Conservation (phyloP, 257 asterid genomes). For the Rhazya stricta region DNA sequence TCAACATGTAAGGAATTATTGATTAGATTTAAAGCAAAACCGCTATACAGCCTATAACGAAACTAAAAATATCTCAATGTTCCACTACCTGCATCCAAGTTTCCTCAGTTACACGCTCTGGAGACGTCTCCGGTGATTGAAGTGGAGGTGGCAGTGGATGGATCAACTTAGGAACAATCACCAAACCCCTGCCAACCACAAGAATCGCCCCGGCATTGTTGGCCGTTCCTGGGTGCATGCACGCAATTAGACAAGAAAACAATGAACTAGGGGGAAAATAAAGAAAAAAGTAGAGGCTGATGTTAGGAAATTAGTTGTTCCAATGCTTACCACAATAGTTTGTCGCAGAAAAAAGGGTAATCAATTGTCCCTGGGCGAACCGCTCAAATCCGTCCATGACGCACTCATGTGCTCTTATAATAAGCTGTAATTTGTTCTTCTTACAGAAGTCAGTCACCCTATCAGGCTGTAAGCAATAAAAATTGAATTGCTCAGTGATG, state of each 20-base stretch:
- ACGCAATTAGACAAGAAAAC: conserved; percentile 19
- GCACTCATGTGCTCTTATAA: conserved; percentile 97
- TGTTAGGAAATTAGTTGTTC: neutral
- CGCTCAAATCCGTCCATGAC: conserved; percentile 99
- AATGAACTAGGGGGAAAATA: neutral
- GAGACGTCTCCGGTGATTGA: conserved; percentile 93
- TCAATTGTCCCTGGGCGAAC: conserved; percentile 96
- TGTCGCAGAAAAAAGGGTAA: conserved; percentile 97
- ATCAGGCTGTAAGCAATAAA: conserved; percentile 73
- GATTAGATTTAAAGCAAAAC: neutral
- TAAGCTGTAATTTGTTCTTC: conserved; percentile 82
- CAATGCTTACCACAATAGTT: conserved; percentile 85
- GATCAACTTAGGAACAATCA: conserved; percentile 85
- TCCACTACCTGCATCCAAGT: conserved; percentile 94
- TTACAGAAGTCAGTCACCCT: conserved; percentile 95
- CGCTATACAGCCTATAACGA: neutral
- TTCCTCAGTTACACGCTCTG: conserved; percentile 74
- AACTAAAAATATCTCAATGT: neutral
- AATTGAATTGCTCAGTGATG: conserved; percentile 1
- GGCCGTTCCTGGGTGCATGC: conserved; percentile 71
- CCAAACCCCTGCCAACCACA: conserved; percentile 93
- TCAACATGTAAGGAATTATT: neutral
- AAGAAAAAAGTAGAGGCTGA: neutral
- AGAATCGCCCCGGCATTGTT: conserved; percentile 96
- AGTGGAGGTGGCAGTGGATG: conserved; percentile 98